Evolutionary conservation across 2,329 filamentous ascomycete genomes (phyloP), one percentile per base, ranked within the genome.

Genomic region (Epichloe sp.): DNA sequence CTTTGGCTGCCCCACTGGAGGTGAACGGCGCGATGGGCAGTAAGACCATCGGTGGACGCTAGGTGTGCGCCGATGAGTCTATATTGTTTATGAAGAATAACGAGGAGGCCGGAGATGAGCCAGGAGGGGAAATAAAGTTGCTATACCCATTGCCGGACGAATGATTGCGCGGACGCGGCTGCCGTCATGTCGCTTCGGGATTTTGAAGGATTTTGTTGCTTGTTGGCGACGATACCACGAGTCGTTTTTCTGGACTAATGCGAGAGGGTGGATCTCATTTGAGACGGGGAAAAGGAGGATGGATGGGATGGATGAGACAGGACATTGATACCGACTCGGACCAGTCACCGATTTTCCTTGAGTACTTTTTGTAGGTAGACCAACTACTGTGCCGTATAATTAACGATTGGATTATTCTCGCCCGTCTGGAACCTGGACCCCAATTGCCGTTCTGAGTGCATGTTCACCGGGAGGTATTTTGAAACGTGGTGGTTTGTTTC

Each of bases 141-240:
- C 53, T 59, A 56, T 59, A 58, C 53, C 57, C 57, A 42, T 48
- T 50, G 41, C 50, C 44, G 15, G 47, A 40, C 36, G 44, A 47
- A 47, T 41, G 15, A 37, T 45, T 38, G 26, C 45, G 19, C 15
- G 8, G 15, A n/a, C 14, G 38, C 15, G 34, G 12, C n/a, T 31
- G 12, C n/a, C 10, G 14, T 37, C 36, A 15, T 38, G 15, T 23
- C 14, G 31, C 2, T 26, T 19, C 21, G n/a, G n/a, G 11, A 10
- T 23, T 15, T 26, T 10, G 2, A 43, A 38, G 23, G 11, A 14
- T 21, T 36, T 36, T 44, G 38, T 49, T 36, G 8, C n/a, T 44
- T 44, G 47, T 44, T 44, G 47, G 43, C 43, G 44, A 51, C 47
- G 49, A 51, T 47, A 51, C 49, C 49, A 51, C 14, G 49, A 42